phyloP scores from a whole-genome alignment of 73 alveolate species.

The Paramecium sexaurelia region DNA sequence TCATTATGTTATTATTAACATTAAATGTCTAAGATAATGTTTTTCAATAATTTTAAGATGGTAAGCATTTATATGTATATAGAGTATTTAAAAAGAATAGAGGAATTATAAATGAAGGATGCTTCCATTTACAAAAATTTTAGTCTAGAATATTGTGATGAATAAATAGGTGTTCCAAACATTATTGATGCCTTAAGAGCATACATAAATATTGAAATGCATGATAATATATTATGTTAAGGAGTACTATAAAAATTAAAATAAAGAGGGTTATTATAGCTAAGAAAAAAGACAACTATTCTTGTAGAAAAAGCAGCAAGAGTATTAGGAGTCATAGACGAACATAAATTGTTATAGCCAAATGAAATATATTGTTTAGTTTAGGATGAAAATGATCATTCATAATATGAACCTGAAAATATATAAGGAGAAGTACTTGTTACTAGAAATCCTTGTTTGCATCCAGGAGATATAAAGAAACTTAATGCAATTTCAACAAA shows the following conservation, averaged over 20 bases:
- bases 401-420: neutral
- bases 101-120: slow-evolving; percentile 73
- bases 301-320: slow-evolving; percentile 67
- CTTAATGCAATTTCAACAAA: slow-evolving; percentile 82
- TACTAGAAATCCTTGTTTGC: slow-evolving; percentile 95
- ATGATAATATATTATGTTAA: slow-evolving; percentile 22
- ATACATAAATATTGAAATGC: neutral
- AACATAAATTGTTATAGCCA: slow-evolving; percentile 82
- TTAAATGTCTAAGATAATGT: slow-evolving; percentile 72
- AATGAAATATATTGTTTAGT: slow-evolving; percentile 77
- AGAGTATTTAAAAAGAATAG: slow-evolving; percentile 70
- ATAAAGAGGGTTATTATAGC: slow-evolving; percentile 49
- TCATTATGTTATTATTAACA: slow-evolving; percentile 76
- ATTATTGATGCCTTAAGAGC: slow-evolving; percentile 6
- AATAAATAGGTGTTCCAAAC: neutral
- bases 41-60: slow-evolving; percentile 72
- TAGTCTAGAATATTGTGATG: slow-evolving; percentile 54
- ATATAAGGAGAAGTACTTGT: slow-evolving; percentile 90
- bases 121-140: slow-evolving; percentile 50
- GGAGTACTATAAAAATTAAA: slow-evolving; percentile 43
- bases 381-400: neutral
- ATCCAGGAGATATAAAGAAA: slow-evolving; percentile 97
- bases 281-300: slow-evolving; percentile 66
- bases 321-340: slow-evolving; percentile 95
- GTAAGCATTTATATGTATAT: neutral